phyloP scores from a whole-genome alignment of 2,329 filamentous ascomycete genomes.

The Hypoxylon sp. region DNA sequence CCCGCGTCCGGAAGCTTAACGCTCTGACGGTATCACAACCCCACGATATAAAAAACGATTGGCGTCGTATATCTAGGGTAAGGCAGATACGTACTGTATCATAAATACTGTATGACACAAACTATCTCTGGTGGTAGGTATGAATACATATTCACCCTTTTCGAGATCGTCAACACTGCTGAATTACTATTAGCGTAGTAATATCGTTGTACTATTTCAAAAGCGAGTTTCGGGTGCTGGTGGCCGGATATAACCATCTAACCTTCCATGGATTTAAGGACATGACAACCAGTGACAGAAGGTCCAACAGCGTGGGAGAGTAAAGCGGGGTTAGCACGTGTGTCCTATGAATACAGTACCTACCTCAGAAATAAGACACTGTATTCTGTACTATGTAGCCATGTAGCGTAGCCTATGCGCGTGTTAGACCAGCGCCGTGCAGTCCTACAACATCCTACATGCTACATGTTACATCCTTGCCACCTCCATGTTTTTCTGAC shows the following conservation, averaged over 20 bases:
- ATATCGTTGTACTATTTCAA: constrained; percentile 16
- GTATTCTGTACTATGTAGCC: neutral
- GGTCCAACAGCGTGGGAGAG: constrained; percentile 13
- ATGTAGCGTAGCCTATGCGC: too few species aligned
- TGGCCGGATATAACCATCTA: constrained; percentile 30
- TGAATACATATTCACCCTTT: too few species aligned
- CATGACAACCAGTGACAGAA: constrained; percentile 10
- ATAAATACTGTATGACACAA: neutral
- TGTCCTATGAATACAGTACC: neutral
- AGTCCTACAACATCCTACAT: too few species aligned
- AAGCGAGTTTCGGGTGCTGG: constrained; percentile 18
- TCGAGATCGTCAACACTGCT: constrained; percentile 4
- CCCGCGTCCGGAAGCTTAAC: constrained; percentile 26
- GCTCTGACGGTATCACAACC: constrained; percentile 18
- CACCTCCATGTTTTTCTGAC: too few species aligned
- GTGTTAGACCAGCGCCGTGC: too few species aligned
- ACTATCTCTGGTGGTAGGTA: neutral
- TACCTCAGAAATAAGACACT: constrained; percentile 3
- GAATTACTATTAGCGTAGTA: constrained; percentile 34
- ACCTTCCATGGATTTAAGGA: neutral
- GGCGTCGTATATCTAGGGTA: too few species aligned
- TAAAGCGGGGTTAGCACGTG: constrained; percentile 36
- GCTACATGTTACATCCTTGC: too few species aligned
- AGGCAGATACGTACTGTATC: constrained; percentile 26
- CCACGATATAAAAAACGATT: constrained; percentile 20